These are phyloP conservation scores for Circinella umbellata DNA, from an alignment of 371 early-diverging fungal species.

Conservation along the genomic window DNA sequence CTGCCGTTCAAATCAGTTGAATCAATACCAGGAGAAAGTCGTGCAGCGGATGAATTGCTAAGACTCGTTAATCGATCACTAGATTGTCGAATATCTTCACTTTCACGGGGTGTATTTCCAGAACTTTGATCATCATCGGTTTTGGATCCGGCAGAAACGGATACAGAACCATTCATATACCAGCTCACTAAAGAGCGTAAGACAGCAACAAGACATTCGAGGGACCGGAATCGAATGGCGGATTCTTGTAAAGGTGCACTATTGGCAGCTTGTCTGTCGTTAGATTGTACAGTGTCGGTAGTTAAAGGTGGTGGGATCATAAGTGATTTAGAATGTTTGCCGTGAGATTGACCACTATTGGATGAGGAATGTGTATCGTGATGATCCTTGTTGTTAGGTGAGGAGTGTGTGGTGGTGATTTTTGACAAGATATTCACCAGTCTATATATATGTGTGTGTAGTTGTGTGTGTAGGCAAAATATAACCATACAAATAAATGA, in stretches of 20 bases:
- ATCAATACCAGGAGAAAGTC: conserved; percentile 60
- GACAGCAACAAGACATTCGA: conserved; percentile 62
- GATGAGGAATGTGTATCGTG: conserved; percentile 34
- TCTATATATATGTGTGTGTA: conserved; percentile 14
- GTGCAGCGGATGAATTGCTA: conserved; percentile 41
- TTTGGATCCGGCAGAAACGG: conserved; percentile 38
- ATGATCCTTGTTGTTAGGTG: conserved; percentile 39
- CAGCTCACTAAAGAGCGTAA: conserved; percentile 56
- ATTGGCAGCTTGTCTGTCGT: conserved; percentile 52
- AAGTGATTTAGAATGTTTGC: conserved; percentile 29
- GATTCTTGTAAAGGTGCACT: conserved; percentile 44
- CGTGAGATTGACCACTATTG: conserved; percentile 9
- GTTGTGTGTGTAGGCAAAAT: too few relatives aligned
- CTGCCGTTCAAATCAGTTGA: conserved; percentile 34
- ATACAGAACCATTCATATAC: conserved; percentile 56
- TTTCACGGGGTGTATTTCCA: conserved; percentile 43
- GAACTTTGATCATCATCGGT: conserved; percentile 34
- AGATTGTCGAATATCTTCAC: conserved; percentile 36
- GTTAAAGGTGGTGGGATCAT: conserved; percentile 57
- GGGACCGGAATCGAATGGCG: conserved; percentile 53
- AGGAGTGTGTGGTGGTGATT: conserved; percentile 48
- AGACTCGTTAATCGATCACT: conserved; percentile 32
- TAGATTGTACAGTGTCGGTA: conserved; percentile 48
- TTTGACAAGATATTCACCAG: conserved; percentile 61
- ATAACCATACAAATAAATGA: neutral